Evolutionary conservation across 768 basidiomycete genomes (phyloP), one percentile per base, ranked within the genome.

Genomic region (Sutorius australiensis): DNA sequence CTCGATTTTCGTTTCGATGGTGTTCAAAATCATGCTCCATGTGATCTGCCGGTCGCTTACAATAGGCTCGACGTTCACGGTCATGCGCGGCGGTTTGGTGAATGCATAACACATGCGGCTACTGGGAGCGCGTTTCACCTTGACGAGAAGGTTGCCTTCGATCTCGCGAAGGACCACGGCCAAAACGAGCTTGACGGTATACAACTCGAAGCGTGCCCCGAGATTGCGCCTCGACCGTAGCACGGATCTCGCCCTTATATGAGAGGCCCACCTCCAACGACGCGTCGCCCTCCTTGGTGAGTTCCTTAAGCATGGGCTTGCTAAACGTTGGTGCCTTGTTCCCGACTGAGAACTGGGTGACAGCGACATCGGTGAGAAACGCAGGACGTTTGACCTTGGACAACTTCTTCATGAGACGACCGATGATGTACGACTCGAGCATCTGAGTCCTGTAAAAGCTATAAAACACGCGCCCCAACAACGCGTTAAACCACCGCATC

Each of bases 261-360:
- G 76, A 77, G 24, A 95, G 70, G 56, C 89, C 86, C 6, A 95
- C 81, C 64, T 98, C 95, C 64, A 98, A 75, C 5, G 91, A 80
- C 0, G 93, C 92, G 58, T 95, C 91, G 16, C 97, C 97, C 51
- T 97, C 93, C 59, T 87, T 85, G 1, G 93, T 95, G 50, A 98
- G 83, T 62, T 98, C 93, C 73, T 98, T 98, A 50, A 99, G 77
- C 95, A 98, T 98, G 3, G 97, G 97, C 59, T 95, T 95, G 77
- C 88, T 92, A 57, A 98, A 79, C 58, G 88, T 88, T 3, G 95
- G 92, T 0, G 90, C 79, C 48, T 76, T 84, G 61, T 83, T 82
- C 10, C 95, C 95, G 45, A 97, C 86, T 36, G 89, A 87, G 45
- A 95, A 94, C 57, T 95, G 90, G 33, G 86, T 86, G 39, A 98